Conservation (phyloP, 2,329 filamentous ascomycete species). For the Boeremia lycopersici region DNA sequence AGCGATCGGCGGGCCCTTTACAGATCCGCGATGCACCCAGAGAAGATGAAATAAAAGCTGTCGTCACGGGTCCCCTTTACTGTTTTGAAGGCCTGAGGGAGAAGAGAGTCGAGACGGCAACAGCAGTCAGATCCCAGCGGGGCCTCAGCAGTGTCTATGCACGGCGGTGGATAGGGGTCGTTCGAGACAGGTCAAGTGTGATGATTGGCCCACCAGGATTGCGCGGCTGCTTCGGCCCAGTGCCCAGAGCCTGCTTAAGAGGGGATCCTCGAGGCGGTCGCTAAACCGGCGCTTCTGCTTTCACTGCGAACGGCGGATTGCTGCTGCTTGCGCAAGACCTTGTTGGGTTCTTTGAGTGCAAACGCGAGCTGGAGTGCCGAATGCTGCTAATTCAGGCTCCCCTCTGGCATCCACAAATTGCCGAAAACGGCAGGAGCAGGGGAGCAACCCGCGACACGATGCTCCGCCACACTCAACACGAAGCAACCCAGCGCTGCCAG, state of each 20-base stretch:
- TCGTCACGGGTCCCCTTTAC: slow-evolving; percentile 22
- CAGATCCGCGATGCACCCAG: slow-evolving; percentile 27
- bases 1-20: slow-evolving; percentile 35
- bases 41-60: slow-evolving; percentile 17
- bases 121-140: slow-evolving; percentile 28
- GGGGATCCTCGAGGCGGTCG: slow-evolving; percentile 11
- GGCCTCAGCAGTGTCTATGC: slow-evolving; percentile 27
- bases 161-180: slow-evolving; percentile 35
- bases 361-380: slow-evolving; percentile 1
- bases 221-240: slow-evolving; percentile 22
- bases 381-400: slow-evolving; percentile 19
- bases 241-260: slow-evolving; percentile 15
- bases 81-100: slow-evolving; percentile 33
- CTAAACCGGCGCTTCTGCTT: neutral
- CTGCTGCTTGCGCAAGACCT: slow-evolving; percentile 4
- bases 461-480: slow-evolving; percentile 35
- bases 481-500: slow-evolving; percentile 12
- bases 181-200: slow-evolving; percentile 37
- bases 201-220: slow-evolving; percentile 20
- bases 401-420: neutral
- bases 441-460: slow-evolving; percentile 9
- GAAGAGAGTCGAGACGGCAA: slow-evolving; percentile 30
- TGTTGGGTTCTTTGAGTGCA: slow-evolving; percentile 3
- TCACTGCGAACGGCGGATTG: slow-evolving; percentile 7
- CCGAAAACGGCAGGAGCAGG: slow-evolving; percentile 25